Conservation (phyloP, 345 rosid species). For the Raphanus sativus region DNA sequence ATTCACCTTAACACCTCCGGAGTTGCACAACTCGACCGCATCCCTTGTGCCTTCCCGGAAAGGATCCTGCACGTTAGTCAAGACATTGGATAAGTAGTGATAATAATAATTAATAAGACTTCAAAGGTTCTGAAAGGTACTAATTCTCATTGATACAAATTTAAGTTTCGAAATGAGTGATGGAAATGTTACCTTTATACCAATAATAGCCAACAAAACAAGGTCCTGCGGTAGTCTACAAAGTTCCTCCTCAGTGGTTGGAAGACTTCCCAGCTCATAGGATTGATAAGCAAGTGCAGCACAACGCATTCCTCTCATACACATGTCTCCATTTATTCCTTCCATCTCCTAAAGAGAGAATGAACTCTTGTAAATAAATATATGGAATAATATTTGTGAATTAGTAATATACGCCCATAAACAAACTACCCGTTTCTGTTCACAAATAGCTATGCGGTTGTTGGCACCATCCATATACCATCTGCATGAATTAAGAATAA, state of each 20-base stretch:
- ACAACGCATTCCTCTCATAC: constrained; percentile 70
- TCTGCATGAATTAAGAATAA: constrained; percentile 63
- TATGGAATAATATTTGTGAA: not conserved
- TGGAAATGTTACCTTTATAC: constrained; percentile 65
- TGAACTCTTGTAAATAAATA: not conserved
- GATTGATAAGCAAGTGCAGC: constrained; percentile 78
- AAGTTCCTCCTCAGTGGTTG: constrained; percentile 46
- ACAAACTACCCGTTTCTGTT: constrained; percentile 46
- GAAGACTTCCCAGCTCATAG: constrained; percentile 51
- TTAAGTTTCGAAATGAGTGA: not conserved
- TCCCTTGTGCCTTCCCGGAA: constrained; percentile 63
- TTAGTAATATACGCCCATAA: not conserved
- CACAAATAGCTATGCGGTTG: constrained; percentile 48
- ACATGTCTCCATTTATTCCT: constrained; percentile 65
- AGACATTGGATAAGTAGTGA: not conserved
- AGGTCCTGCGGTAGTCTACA: not conserved
- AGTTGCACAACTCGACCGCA: constrained; percentile 58
- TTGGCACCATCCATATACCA: constrained; percentile 58
- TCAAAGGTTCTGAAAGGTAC: not conserved
- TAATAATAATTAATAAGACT: no score
- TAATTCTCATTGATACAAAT: not conserved
- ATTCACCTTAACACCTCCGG: constrained; percentile 68
- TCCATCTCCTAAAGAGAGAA: constrained; percentile 46
- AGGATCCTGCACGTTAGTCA: constrained; percentile 63
- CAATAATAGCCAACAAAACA: constrained; percentile 82